phyloP scores from a whole-genome alignment of 768 basidiomycete species.

The Lyophyllum decastes region DNA sequence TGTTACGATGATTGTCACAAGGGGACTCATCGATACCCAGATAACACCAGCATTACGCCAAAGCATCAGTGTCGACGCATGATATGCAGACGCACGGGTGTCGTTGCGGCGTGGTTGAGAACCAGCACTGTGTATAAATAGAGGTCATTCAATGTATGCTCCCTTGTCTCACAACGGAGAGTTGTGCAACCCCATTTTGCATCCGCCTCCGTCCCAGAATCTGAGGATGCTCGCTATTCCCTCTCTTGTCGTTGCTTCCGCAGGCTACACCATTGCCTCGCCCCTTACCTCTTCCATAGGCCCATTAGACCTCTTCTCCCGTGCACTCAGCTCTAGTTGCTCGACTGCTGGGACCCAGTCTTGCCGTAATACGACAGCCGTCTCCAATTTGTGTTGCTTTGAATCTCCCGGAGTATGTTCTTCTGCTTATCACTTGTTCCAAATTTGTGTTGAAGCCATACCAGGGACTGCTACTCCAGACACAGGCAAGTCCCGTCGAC shows the following conservation, averaged over 20 bases:
- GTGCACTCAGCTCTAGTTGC: constrained; percentile 46
- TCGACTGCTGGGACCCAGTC: constrained; percentile 48
- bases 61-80: background rate
- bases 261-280: constrained; percentile 1
- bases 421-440: background rate
- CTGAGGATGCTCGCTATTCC: constrained; percentile 1
- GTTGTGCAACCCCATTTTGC: background rate
- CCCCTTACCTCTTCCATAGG: constrained; percentile 1
- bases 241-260: background rate
- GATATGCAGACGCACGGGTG: constrained; percentile 6
- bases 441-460: background rate
- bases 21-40: background rate
- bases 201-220: background rate
- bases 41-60: background rate
- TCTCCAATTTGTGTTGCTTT: constrained; percentile 60
- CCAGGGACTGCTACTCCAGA: constrained; percentile 64
- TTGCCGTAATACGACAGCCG: constrained; percentile 51
- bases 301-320: constrained; percentile 20
- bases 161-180: background rate
- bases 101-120: background rate
- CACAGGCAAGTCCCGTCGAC: constrained; percentile 30
- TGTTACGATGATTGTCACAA: background rate
- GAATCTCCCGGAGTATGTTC: constrained; percentile 62
- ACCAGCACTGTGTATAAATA: background rate
- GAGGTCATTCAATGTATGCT: background rate